These are phyloP conservation scores for Sporodiniella umbellata DNA, from an alignment of 371 early-diverging fungal species.

Conservation along the genomic window DNA sequence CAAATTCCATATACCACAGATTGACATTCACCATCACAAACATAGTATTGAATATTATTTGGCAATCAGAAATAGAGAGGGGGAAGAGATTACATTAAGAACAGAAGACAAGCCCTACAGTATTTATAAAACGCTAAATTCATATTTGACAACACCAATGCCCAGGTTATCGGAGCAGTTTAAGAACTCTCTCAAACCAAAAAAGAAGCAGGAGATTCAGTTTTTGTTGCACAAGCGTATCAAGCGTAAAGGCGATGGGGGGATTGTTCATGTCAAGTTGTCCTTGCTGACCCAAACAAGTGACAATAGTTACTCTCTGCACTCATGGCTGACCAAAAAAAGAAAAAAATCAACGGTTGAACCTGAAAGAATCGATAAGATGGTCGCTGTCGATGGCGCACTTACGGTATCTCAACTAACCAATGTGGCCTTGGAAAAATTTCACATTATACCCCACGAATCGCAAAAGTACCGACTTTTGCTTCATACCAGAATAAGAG, in stretches of 20 bases:
- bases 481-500: constrained; percentile 9
- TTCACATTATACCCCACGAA: constrained; percentile 20
- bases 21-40: constrained; percentile 17
- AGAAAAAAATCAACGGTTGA: constrained; percentile 4
- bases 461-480: constrained; percentile 14
- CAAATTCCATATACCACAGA: constrained; percentile 40
- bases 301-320: too few species aligned
- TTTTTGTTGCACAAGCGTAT: constrained; percentile 49
- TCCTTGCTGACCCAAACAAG: constrained; percentile 9
- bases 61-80: constrained; percentile 38
- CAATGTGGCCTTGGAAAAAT: constrained; percentile 21
- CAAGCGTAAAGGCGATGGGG: constrained; percentile 23
- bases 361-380: constrained; percentile 31
- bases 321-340: constrained; percentile 7
- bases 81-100: constrained; percentile 31
- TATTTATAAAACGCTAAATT: constrained; percentile 50
- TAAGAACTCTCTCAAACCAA: not conserved
- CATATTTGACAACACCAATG: constrained; percentile 49
- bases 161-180: constrained; percentile 25
- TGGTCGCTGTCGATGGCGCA: constrained; percentile 23
- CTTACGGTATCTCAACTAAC: constrained; percentile 22
- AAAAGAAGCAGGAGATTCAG: constrained; percentile 17
- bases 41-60: constrained; percentile 43
- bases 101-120: constrained; percentile 48
- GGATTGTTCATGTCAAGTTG: constrained; percentile 28